Evolutionary conservation across 176 grass and related monocot species (phyloP), one percentile per base, ranked within the genome.

Genomic region (Phyllostachys edulis): DNA sequence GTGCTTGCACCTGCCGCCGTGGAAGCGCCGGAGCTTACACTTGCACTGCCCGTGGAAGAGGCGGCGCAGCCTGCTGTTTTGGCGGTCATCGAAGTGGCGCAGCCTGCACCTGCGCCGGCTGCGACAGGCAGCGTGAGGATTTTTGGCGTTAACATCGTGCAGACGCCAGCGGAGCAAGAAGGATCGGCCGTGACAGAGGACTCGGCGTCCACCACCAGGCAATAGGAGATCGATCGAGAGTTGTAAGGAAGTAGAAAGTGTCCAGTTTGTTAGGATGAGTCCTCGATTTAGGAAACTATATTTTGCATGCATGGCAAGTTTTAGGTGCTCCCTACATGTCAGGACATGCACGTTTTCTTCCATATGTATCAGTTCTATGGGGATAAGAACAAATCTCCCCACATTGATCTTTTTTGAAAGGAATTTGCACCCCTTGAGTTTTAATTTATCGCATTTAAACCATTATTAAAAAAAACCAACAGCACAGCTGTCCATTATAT

Each of bases 81-180:
- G 7, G n/a, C 23, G 57, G 23, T 12, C 9, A 4, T 60, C n/a
- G 16, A 81, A 20, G 79, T 12, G 15, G 37, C 14, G 5, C 12
- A 32, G 54, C 44, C 69, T 44, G 73, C 24, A 5, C 63, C 18
- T 3, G 20, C 12, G 7, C 7, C 51, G 29, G 50, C 26, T 0
- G 67, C 5, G 16, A 7, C 13, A 1, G 10, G 47, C 15, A 16
- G 16, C 8, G 1, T 90, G 46, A 79, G 71, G 34, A 85, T 90
- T 24, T 90, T 90, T 4, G 88, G 88, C 29, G 7, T 82, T 14
- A 61, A 82, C 66, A 63, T 90, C 24, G 46, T 5, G 54, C 44
- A 32, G 17, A 24, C 54, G 14, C 2, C 70, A 10, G 75, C 14
- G 10, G n/a, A 52, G 23, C 24, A 71, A 21, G 56, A 29, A 10